A percentile compares a stretch with the other conserved stretches of the same genome.
phyloP scores from a whole-genome alignment of 1,284 basidiomycete genomes.

The Termitomyces sp. region DNA sequence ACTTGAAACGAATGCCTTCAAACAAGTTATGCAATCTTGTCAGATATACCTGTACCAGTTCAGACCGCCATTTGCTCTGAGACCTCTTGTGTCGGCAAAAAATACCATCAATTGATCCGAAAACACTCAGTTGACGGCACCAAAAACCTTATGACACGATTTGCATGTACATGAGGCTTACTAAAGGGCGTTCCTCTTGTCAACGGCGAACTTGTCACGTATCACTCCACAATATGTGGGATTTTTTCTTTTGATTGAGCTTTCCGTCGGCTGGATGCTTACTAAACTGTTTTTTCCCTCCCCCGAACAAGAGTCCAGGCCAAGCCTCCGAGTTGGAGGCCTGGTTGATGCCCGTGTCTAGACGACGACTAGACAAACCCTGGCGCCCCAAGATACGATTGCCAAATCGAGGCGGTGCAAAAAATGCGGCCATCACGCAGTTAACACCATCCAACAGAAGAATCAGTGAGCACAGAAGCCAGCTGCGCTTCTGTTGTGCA shows the following conservation, averaged over 20 bases:
- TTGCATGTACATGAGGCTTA: neutral
- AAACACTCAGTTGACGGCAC: neutral
- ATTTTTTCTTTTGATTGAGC: neutral
- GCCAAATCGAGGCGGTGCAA: neutral
- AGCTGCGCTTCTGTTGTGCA: constrained; percentile 4
- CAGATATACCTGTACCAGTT: neutral
- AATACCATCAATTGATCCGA: constrained; percentile 3
- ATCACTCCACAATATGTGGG: too few relatives aligned
- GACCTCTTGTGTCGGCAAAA: neutral
- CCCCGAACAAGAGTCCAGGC: neutral
- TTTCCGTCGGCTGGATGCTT: neutral
- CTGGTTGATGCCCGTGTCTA: neutral
- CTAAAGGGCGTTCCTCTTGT: neutral
- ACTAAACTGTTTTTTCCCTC: neutral
- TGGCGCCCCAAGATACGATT: neutral
- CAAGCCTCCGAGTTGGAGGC: neutral
- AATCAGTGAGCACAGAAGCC: constrained; percentile 9
- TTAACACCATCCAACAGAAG: constrained; percentile 7
- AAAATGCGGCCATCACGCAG: constrained; percentile 12
- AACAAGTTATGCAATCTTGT: neutral
- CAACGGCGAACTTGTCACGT: neutral
- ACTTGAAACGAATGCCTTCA: neutral
- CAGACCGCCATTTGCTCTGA: neutral
- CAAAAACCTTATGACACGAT: neutral
- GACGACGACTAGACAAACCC: neutral